Evolutionary conservation across 2,329 filamentous ascomycete genomes (phyloP).

Genomic region (Fusarium sp.): DNA sequence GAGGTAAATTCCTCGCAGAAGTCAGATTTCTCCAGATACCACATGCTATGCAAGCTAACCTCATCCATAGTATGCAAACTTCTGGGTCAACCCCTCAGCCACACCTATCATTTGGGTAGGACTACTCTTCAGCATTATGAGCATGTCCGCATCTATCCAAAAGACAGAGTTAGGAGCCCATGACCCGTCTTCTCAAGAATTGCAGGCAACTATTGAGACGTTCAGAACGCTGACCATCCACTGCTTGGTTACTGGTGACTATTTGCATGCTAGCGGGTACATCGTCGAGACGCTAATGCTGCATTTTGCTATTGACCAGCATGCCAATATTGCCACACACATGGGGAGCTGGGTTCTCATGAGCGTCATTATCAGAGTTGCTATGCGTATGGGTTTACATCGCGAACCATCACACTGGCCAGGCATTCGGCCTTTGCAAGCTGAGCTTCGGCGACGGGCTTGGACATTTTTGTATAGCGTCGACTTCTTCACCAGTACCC

Average conservation of each 20-base stretch:
- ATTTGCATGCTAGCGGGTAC: conserved; percentile 27
- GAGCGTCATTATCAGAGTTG: conserved; percentile 30
- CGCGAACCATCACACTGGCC: conserved; percentile 35
- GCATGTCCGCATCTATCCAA: conserved; percentile 8
- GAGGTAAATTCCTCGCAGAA: conserved; percentile 17
- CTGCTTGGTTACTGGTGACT: conserved; percentile 33
- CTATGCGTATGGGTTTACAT: conserved; percentile 36
- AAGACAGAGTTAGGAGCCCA: not conserved
- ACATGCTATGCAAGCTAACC: not conserved
- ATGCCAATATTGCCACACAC: conserved; percentile 14
- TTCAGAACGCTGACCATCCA: conserved; percentile 36
- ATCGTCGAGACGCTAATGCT: conserved; percentile 34
- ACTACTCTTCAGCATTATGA: conserved; percentile 15
- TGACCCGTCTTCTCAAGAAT: not conserved
- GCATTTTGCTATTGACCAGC: conserved; percentile 34
- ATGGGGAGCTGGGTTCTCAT: conserved; percentile 34
- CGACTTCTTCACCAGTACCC: conserved; percentile 38
- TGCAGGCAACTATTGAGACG: conserved; percentile 11
- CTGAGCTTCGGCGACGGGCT: conserved; percentile 28
- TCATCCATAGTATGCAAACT: conserved; percentile 2
- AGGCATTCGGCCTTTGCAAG: conserved; percentile 28
- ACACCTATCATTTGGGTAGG: conserved; percentile 20
- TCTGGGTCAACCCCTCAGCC: conserved; percentile 4
- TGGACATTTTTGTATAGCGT: conserved; percentile 37
- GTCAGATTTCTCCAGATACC: not conserved